phyloP scores from a whole-genome alignment of 1,284 basidiomycete species.

The Microbotryum scabiosae region DNA sequence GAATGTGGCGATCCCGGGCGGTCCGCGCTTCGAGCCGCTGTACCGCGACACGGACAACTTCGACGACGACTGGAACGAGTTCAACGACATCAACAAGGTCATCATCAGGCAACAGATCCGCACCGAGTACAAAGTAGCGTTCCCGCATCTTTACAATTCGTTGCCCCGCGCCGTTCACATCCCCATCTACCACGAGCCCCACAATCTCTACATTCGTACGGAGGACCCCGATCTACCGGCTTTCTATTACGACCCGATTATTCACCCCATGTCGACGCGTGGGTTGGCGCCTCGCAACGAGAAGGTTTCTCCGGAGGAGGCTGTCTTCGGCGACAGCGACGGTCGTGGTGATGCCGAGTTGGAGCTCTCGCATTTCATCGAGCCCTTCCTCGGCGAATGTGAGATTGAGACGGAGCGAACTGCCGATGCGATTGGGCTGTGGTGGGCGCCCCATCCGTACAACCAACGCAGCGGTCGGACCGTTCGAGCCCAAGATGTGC shows the following conservation, averaged over 20 bases:
- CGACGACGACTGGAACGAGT: slow-evolving; percentile 99
- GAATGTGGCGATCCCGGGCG: slow-evolving; percentile 97
- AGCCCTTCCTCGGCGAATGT: slow-evolving; percentile 74
- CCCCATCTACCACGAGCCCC: slow-evolving; percentile 84
- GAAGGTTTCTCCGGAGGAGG: slow-evolving; percentile 79
- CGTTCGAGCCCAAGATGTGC: slow-evolving; percentile 88
- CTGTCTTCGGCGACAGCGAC: slow-evolving; percentile 68
- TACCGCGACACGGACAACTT: slow-evolving; percentile 89
- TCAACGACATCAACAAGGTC: slow-evolving; percentile 99
- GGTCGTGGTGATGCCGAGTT: slow-evolving; percentile 64
- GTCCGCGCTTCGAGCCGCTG: slow-evolving; percentile 84
- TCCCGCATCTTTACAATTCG: slow-evolving; percentile 98
- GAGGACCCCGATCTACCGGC: slow-evolving; percentile 99
- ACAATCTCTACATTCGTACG: slow-evolving; percentile 97
- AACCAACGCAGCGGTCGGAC: slow-evolving; percentile 84
- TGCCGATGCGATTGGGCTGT: slow-evolving; percentile 92
- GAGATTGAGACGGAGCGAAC: slow-evolving; percentile 84
- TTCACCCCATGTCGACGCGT: slow-evolving; percentile 78
- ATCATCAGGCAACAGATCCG: slow-evolving; percentile 98
- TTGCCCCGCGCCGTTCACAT: slow-evolving; percentile 90
- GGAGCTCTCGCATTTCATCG: slow-evolving; percentile 68
- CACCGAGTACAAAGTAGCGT: slow-evolving; percentile 98
- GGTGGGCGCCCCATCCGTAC: slow-evolving; percentile 98
- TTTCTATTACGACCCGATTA: slow-evolving; percentile 98
- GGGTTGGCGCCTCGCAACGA: slow-evolving; percentile 74